These are phyloP conservation scores for Penicillium pulvis DNA, from an alignment of 495 filamentous ascomycete species.

Conservation along the genomic window DNA sequence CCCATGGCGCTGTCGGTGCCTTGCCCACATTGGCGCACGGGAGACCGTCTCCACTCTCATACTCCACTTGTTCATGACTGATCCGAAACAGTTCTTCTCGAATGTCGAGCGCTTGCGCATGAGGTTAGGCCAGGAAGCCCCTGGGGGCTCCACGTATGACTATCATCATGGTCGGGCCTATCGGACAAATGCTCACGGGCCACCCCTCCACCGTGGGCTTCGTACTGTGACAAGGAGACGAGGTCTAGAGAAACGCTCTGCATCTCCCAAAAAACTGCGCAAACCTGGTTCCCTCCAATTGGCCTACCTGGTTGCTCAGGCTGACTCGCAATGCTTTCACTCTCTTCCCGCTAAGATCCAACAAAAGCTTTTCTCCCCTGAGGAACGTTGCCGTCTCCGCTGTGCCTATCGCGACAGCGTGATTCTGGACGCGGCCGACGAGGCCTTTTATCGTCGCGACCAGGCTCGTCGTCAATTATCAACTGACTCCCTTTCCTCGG, in stretches of 20 bases:
- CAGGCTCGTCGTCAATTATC: constrained; percentile 17
- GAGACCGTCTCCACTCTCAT: constrained; percentile 8
- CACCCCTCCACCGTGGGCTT: constrained; percentile 15
- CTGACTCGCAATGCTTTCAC: constrained; percentile 72
- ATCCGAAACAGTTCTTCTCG: constrained; percentile 41
- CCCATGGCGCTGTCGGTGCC: constrained; percentile 21
- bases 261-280: constrained; percentile 32
- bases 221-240: constrained; percentile 16
- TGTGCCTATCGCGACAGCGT: constrained; percentile 58
- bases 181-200: constrained; percentile 19
- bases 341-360: constrained; percentile 71
- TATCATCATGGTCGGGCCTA: constrained; percentile 25
- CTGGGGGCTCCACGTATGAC: constrained; percentile 18
- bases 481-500: constrained; percentile 26
- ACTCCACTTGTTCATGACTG: constrained; percentile 15
- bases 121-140: constrained; percentile 34
- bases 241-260: constrained; percentile 21
- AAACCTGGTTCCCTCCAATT: constrained; percentile 42
- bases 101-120: constrained; percentile 43
- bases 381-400: constrained; percentile 66
- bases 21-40: constrained; percentile 17
- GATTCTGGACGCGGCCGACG: constrained; percentile 71
- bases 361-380: constrained; percentile 67
- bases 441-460: constrained; percentile 51
- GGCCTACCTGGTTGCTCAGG: constrained; percentile 44